Evolutionary conservation across 495 filamentous ascomycete species (phyloP), one percentile per base, ranked within the genome.

Genomic region (Usnea hakonensis): DNA sequence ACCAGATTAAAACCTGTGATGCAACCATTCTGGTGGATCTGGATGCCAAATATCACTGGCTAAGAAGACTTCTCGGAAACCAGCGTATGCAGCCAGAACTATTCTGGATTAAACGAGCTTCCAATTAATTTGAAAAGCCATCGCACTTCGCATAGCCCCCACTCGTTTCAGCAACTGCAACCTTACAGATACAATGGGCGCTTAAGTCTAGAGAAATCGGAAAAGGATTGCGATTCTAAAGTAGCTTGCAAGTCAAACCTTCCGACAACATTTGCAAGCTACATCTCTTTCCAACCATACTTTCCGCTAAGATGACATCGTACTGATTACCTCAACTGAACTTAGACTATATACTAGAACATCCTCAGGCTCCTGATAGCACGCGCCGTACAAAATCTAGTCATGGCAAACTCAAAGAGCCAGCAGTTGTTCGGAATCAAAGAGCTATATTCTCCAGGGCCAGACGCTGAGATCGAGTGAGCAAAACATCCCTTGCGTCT

Each of bases 401-500:
- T 23, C 16, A 59, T 46, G 57, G 33, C 54, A 16, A 38, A 38
- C 13, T 56, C 54, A n/a, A 56, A 23, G 21, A 33, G 32, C 14
- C 35, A 58, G 38, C 58, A 61, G n/a, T 21, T 35, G 17, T 23
- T 36, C 32, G 58, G 58, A 2, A 61, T 61, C 43, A 32, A 53
- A 53, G 58, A 61, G 33, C 28, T 61, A 5, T 28, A 61, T n/a
- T 52, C 41, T 36, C 44, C 58, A 38, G 44, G 44, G 7, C 41
- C 38, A 2, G 40, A 54, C 19, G 58, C 48, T 8, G 43, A 61
- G 1, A 26, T 61, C 28, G 58, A 61, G 58, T 60, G 17, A n/a
- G 58, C 23, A 40, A 43, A 14, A 28, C 26, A 5, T 21, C 32
- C 17, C 21, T 21, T 43, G 17, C 37, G 14, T n/a, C 19, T 16